Conservation (phyloP, 345 rosid genomes). For the Eucalyptus brandiana region DNA sequence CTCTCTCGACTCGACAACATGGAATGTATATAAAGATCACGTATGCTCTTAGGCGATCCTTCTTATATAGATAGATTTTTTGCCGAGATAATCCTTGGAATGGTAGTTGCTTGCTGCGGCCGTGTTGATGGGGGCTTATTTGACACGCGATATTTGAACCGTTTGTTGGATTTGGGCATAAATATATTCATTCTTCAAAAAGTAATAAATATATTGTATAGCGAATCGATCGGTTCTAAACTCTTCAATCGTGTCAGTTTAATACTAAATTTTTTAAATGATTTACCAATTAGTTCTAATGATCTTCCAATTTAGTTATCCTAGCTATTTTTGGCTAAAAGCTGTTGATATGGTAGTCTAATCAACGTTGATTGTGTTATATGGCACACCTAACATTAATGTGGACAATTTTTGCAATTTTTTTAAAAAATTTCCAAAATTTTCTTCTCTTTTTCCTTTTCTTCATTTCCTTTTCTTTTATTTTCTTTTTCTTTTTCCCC, state of each 20-base stretch:
- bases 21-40: background rate
- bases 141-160: background rate
- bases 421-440: no score
- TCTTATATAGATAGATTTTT: background rate
- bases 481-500: no score
- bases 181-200: background rate
- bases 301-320: no score
- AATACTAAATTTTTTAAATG: no score
- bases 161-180: background rate
- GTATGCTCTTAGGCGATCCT: background rate
- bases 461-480: no score
- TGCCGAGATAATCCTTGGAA: background rate
- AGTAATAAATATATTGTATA: no score
- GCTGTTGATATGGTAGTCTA: background rate
- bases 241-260: background rate
- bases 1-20: background rate
- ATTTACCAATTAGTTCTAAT: no score
- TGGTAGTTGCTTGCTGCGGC: background rate
- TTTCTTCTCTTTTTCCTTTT: background rate
- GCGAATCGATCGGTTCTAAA: no score
- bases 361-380: background rate
- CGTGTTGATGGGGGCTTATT: background rate
- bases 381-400: background rate
- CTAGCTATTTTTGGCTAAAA: background rate
- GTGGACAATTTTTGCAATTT: no score